Evolutionary conservation across 1,284 basidiomycete genomes (phyloP), one percentile per base, ranked within the genome.

Genomic region (Fistulina hepatica): DNA sequence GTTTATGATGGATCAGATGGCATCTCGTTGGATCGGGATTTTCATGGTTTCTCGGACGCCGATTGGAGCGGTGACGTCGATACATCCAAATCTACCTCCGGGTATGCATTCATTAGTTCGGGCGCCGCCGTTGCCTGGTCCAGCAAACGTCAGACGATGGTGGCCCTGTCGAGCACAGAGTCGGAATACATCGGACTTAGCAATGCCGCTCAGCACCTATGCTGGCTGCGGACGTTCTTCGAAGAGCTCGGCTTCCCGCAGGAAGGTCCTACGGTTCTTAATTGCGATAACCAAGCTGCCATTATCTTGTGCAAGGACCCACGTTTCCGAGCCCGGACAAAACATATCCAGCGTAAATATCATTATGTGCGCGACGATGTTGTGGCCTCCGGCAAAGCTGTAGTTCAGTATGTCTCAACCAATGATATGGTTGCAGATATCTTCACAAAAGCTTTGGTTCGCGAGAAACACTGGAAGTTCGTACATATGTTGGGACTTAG

Each of bases 101-200:
- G 59, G 1, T 60, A 52, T 39, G 46, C 47, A n/a, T 55, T 54
- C 41, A 41, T 51, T 20, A 37, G 33, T 10, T 31, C 36, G 3
- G 23, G 33, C 1, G 59, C 48, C 24, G 52, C 55, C 17, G 46
- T 64, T 20, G 41, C 39, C 1, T 62, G 59, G 59, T 39, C 41
- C 24, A 48, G 49, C 5, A 54, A 54, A 24, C 49, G 51, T 8
- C 61, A 64, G 40, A 34, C 45, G 2, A 49, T 52, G 0, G 49
- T 61, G 4, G 54, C 61, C 1, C 45, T 50, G 0, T 62, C 55
- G 1, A 56, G 52, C 0, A 56, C 52, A 0, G 60, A 65, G 44
- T 55, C 59, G 1, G 56, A 64, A 36, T 64, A 64, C 43, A 51
- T 63, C 21, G 57, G 55, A 6, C 34, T 53, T 1, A 51, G 48